Percentiles rank a stretch among this genome's conserved stretches.
Conservation (phyloP, 352 stramenopile species). For the Globisporangium yorkense region DNA sequence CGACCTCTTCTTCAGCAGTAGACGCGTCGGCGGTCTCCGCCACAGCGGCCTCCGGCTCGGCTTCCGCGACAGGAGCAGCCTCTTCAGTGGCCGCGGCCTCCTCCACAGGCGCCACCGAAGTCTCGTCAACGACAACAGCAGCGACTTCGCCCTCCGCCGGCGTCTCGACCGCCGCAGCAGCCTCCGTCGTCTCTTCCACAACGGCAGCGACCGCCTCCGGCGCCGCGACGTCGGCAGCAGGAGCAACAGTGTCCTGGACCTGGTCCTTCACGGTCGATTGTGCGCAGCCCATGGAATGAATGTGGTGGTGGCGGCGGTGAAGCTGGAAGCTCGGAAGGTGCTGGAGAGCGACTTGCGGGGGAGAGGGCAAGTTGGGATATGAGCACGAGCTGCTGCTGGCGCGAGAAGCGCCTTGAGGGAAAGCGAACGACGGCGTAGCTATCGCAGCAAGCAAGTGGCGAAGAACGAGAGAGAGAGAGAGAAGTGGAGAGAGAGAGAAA, state of each 20-base stretch:
- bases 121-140: neutral
- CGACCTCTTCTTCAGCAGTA: conserved; percentile 4
- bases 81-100: conserved; percentile 2
- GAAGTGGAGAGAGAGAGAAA: conserved; percentile 1
- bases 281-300: conserved; percentile 39
- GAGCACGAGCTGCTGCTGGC: neutral
- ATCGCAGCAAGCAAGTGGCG: neutral
- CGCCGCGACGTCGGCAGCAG: neutral
- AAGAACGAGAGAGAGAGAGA: neutral
- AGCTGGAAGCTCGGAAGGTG: conserved; percentile 1
- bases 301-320: neutral
- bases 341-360: conserved; percentile 1
- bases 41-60: neutral
- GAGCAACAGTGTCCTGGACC: conserved; percentile 20
- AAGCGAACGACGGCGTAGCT: neutral
- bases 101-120: neutral
- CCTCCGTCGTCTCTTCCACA: conserved; percentile 6
- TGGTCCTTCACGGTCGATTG: conserved; percentile 54
- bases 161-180: neutral
- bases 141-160: conserved; percentile 1
- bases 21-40: neutral
- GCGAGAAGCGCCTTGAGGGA: neutral
- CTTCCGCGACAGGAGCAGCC: conserved; percentile 5
- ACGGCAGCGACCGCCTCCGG: neutral
- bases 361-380: neutral